Percentiles rank a stretch among this genome's conserved stretches.
Conservation (phyloP, 768 basidiomycete genomes). For the Tulasnella sp. region DNA sequence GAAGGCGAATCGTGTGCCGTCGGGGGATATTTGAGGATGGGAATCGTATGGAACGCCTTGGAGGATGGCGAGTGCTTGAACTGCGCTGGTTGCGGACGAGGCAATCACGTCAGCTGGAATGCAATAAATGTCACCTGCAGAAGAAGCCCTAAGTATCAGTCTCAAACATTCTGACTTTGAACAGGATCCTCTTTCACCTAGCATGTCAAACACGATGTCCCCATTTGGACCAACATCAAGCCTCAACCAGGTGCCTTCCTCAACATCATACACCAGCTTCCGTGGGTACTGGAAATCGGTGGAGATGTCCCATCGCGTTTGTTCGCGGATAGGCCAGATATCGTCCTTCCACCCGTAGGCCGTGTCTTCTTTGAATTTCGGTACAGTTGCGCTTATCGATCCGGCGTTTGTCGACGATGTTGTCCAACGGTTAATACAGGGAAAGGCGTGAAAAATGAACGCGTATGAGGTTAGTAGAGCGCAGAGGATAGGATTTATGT, state of each 20-base stretch:
- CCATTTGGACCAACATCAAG: conserved; percentile 34
- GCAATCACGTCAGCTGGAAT: conserved; percentile 32
- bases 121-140: conserved; percentile 60
- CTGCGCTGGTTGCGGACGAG: conserved; percentile 27
- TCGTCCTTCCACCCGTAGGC: conserved; percentile 40
- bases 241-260: conserved; percentile 65
- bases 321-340: conserved; percentile 43
- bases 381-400: no score
- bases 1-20: conserved; percentile 52
- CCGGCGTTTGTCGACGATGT: neutral
- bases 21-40: conserved; percentile 61
- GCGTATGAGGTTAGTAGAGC: no score
- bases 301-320: conserved; percentile 57
- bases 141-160: no score
- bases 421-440: neutral
- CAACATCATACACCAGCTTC: conserved; percentile 50
- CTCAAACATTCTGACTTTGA: no score
- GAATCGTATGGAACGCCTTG: conserved; percentile 57
- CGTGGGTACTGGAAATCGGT: conserved; percentile 62
- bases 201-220: conserved; percentile 14
- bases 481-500: no score
- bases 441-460: neutral
- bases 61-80: conserved; percentile 45
- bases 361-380: conserved; percentile 23
- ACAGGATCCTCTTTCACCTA: no score